These are phyloP conservation scores for Rasamsonia emersonii DNA, from an alignment of 2,329 filamentous ascomycete genomes.

Conservation along the genomic window DNA sequence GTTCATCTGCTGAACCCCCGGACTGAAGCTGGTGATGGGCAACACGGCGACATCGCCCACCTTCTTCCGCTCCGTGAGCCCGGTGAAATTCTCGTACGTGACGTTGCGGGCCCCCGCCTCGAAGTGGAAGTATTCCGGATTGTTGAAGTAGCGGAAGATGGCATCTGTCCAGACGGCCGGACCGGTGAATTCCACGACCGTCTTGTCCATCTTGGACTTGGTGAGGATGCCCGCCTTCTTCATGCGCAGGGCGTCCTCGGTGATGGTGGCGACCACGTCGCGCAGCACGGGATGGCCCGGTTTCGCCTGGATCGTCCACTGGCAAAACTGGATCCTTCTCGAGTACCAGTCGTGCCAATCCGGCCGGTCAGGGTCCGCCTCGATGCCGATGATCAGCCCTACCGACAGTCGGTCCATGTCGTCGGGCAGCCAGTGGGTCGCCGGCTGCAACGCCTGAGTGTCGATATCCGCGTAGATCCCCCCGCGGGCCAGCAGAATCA, in stretches of 20 bases:
- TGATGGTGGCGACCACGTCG: slow-evolving; percentile 79
- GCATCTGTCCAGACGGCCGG: slow-evolving; percentile 91
- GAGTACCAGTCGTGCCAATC: slow-evolving; percentile 98
- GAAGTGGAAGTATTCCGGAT: slow-evolving; percentile 80
- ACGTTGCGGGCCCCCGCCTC: slow-evolving; percentile 59
- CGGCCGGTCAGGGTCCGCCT: slow-evolving; percentile 84
- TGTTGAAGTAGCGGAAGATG: slow-evolving; percentile 90
- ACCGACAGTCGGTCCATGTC: slow-evolving; percentile 67
- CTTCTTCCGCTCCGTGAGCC: slow-evolving; percentile 72
- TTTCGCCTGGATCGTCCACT: slow-evolving; percentile 97
- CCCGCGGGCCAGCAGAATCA: slow-evolving; percentile 66
- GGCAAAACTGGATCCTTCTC: slow-evolving; percentile 92
- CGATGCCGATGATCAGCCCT: slow-evolving; percentile 86
- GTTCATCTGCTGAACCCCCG: slow-evolving; percentile 91
- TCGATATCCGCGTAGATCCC: slow-evolving; percentile 91
- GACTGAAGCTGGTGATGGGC: slow-evolving; percentile 95
- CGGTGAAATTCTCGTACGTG: slow-evolving; percentile 81
- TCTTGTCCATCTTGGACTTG: slow-evolving; percentile 55
- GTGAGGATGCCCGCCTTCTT: slow-evolving; percentile 60
- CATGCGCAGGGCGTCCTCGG: slow-evolving; percentile 66
- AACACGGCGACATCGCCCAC: slow-evolving; percentile 89
- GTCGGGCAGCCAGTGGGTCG: slow-evolving; percentile 76
- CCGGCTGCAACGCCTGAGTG: slow-evolving; percentile 73
- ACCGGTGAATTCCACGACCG: slow-evolving; percentile 87
- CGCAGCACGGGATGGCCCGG: slow-evolving; percentile 86